Base-by-base conservation (phyloP, 2,329 filamentous ascomycete species). In the Fusarium buxicola region DNA sequence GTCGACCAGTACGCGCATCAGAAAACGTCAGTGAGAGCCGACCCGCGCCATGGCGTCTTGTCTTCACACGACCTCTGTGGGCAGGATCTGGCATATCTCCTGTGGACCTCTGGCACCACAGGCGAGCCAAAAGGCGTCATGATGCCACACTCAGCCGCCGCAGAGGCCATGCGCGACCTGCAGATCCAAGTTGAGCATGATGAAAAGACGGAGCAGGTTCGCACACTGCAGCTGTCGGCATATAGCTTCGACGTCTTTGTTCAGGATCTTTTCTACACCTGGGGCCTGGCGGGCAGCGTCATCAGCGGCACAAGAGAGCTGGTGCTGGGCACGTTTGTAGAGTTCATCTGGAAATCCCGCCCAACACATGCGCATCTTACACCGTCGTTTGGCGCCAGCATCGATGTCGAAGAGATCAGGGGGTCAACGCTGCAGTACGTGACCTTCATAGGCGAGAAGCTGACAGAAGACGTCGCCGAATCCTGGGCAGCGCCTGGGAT, bases 221-320 rank as follows among this genome's bases (percentile, higher is more conserved):
- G 60, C 0, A 63, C 59, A 0, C 6, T 63, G 0, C 60, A 63
- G 5, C 44, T 63, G 3, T 63, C 59, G 0, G 47, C 60, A 4
- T 63, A 63, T 11, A 63, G 60, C n/a, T 63, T 63, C 5, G 60
- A 63, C 2, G 60, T 63, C 2, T 63, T 63, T 7, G 59, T 63
- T 0, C 60, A 63, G 35, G 60, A 63, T 2, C 30, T 63, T 0
- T 63, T 63, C 4, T 63, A 63, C 8, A 63, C 60, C 0, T 63
- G 59, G 60, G 60, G 60, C 1, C 3, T 63, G 2, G 47, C 47
- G 0, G 60, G 60, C 1, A 48, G 31, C 21, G 35, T 63, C 5
- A 50, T 63, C 2, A 63, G 47, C 0, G 60, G 60, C 0, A 63
- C 60, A 4, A 30, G 60, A 13, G 60, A 63, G 8, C 5, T 63